Conservation (phyloP, 768 basidiomycete species). For the Crepidotus variabilis region DNA sequence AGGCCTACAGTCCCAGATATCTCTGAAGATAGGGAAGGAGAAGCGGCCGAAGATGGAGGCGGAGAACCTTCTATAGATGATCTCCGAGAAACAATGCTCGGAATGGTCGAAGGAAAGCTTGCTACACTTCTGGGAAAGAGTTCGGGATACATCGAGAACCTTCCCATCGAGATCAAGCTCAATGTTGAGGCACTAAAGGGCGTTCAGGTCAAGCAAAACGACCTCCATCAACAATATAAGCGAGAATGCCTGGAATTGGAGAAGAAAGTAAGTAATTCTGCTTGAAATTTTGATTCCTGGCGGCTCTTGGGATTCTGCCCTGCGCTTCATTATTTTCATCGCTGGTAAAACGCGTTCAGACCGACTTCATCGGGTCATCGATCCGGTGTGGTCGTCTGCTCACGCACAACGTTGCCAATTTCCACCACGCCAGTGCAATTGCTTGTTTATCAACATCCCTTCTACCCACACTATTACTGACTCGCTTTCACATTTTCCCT, state of each 20-base stretch:
- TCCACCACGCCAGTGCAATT: not conserved
- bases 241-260: slow-evolving; percentile 93
- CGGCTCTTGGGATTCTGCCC: not conserved
- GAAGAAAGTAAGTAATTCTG: slow-evolving; percentile 68
- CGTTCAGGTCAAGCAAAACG: slow-evolving; percentile 86
- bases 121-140: slow-evolving; percentile 83
- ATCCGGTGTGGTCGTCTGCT: not conserved
- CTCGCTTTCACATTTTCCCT: slow-evolving; percentile 1
- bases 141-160: slow-evolving; percentile 90
- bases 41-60: slow-evolving; percentile 44
- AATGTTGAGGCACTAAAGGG: slow-evolving; percentile 92
- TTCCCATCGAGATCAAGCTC: slow-evolving; percentile 77
- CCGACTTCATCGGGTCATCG: not conserved
- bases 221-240: slow-evolving; percentile 92
- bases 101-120: slow-evolving; percentile 87
- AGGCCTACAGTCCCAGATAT: slow-evolving; percentile 89
- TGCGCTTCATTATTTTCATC: slow-evolving; percentile 6
- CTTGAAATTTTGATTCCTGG: slow-evolving; percentile 9
- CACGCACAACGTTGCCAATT: not conserved
- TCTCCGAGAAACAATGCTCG: slow-evolving; percentile 64
- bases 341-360: slow-evolving; percentile 2
- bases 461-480: not conserved
- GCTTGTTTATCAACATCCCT: not conserved
- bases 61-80: slow-evolving; percentile 33
- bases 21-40: slow-evolving; percentile 73